These are phyloP conservation scores for Tolypocladium endophyticum DNA, from an alignment of 2,329 filamentous ascomycete species.

Conservation along the genomic window DNA sequence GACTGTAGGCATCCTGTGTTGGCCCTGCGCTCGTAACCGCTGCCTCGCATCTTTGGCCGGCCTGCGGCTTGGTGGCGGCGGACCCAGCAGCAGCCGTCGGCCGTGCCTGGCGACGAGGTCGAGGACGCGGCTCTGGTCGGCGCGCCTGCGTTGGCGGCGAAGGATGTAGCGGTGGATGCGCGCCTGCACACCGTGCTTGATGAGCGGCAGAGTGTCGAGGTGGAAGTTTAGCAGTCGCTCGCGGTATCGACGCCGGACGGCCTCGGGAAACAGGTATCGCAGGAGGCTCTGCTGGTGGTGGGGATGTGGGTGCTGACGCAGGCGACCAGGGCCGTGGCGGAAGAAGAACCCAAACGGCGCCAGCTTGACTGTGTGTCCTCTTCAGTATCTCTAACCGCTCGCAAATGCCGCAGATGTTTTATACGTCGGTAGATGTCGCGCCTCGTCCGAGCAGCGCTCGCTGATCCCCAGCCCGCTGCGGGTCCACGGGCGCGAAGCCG, in stretches of 20 bases:
- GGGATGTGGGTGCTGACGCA: conserved; percentile 13
- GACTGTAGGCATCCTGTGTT: conserved; percentile 16
- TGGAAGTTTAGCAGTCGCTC: conserved; percentile 59
- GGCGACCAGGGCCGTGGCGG: conserved; percentile 17
- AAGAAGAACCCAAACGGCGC: conserved; percentile 31
- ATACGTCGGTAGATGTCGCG: background rate
- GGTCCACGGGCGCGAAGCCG: background rate
- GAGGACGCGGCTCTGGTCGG: conserved; percentile 34
- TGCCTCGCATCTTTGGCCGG: conserved; percentile 21
- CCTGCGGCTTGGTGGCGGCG: conserved; percentile 11
- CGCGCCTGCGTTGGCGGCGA: conserved; percentile 46
- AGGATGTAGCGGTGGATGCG: conserved; percentile 68
- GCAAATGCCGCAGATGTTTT: background rate
- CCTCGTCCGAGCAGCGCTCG: background rate
- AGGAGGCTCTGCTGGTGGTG: conserved; percentile 41
- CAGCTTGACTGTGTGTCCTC: conserved; percentile 20
- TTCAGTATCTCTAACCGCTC: background rate
- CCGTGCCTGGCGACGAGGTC: conserved; percentile 30
- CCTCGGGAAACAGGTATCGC: conserved; percentile 58
- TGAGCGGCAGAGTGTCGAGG: conserved; percentile 61
- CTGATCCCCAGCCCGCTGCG: background rate
- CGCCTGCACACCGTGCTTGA: conserved; percentile 63
- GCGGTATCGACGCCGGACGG: conserved; percentile 50
- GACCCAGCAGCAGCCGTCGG: conserved; percentile 35
- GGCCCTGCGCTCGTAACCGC: conserved; percentile 16